Evolutionary conservation across 2,329 filamentous ascomycete species (phyloP), one percentile per base, ranked within the genome.

Genomic region (Thielaviopsis ethacetica): DNA sequence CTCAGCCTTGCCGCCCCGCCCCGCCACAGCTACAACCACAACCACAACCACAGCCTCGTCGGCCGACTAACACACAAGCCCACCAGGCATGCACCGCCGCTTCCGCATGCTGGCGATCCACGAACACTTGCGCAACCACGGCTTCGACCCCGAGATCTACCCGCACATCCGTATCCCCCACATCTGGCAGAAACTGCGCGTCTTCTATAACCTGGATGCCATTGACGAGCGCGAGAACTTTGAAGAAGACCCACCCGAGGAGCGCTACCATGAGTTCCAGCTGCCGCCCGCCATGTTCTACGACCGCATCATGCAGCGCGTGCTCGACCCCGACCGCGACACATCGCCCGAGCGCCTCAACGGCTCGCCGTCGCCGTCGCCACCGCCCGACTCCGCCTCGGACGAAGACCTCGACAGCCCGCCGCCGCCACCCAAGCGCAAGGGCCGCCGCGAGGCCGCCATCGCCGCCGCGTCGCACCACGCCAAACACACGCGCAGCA

Each of bases 81-180:
- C 5, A 44, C 49, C 63, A 88, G 88, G 90, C 62, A 87, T 95
- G 78, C 90, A 95, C 73, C 94, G 91, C 69, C 89, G 95, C 70
- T 95, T 95, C 68, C 85, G 88, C 62, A 91, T 96, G 78, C 83
- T 95, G 63, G 84, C 88, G 9, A 88, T 96, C 61, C 85, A 85
- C 52, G 84, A 91, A 65, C 82, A 88, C 65, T 74, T 94, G 62
- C 82, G 85, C 64, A 88, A 86, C 65, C 86, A 91, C 70, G 89
- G 89, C 66, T 85, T 87, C 68, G 79, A 90, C 69, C 80, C 85
- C 56, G 77, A 85, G 66, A 65, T 81, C 64, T 75, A 82, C 65
- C 79, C 80, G 17, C 93, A 98, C 72, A 96, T 89, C 49, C 85
- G 86, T 61, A 93, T 95, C 64, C 85, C 88, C 0, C 86, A 87